These are phyloP conservation scores for Trichoderma brevicompactum DNA, from an alignment of 2,329 filamentous ascomycete genomes.

Conservation along the genomic window DNA sequence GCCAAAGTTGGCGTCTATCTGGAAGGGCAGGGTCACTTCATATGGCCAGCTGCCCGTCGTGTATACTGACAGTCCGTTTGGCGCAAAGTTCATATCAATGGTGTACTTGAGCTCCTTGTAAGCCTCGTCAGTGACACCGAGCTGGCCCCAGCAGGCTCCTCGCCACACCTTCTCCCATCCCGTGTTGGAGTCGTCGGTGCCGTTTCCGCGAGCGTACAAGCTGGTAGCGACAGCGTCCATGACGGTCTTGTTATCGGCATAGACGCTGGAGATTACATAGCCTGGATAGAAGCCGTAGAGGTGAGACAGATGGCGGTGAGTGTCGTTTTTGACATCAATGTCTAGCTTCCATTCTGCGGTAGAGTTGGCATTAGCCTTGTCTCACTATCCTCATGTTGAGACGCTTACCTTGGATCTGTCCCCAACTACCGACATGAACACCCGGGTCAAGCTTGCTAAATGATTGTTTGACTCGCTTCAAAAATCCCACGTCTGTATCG, in stretches of 20 bases:
- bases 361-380: not conserved
- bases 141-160: slow-evolving; percentile 57
- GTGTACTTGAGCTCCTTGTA: slow-evolving; percentile 54
- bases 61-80: slow-evolving; percentile 22
- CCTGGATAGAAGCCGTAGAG: slow-evolving; percentile 62
- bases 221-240: slow-evolving; percentile 51
- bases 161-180: slow-evolving; percentile 65
- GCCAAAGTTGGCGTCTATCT: slow-evolving; percentile 40
- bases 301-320: slow-evolving; percentile 54
- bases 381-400: not conserved
- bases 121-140: slow-evolving; percentile 56
- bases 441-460: slow-evolving; percentile 17
- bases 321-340: slow-evolving; percentile 28
- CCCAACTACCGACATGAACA: slow-evolving; percentile 27
- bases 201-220: slow-evolving; percentile 52
- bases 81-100: slow-evolving; percentile 53
- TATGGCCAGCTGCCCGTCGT: slow-evolving; percentile 25
- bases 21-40: slow-evolving; percentile 33
- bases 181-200: slow-evolving; percentile 54
- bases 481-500: slow-evolving; percentile 39
- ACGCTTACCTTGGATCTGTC: slow-evolving; percentile 37
- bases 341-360: slow-evolving; percentile 28
- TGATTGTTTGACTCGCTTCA: slow-evolving; percentile 39
- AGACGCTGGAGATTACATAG: slow-evolving; percentile 49
- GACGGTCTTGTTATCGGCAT: slow-evolving; percentile 47